phyloP scores from a whole-genome alignment of 768 basidiomycete species.

The Suillus occidentalis region DNA sequence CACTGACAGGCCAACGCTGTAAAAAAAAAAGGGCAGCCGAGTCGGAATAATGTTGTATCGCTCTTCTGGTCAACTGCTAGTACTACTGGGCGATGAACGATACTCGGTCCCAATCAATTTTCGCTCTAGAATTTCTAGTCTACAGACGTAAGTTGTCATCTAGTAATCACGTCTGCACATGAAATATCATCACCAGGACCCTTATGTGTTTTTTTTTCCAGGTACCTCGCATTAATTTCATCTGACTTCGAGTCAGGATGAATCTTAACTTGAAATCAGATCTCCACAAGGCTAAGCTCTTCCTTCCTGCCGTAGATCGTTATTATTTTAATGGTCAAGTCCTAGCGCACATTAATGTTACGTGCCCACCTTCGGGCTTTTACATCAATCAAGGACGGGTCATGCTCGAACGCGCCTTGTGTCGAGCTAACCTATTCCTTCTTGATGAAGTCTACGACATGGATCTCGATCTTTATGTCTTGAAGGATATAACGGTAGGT shows the following conservation, averaged over 20 bases:
- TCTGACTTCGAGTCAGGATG: background rate
- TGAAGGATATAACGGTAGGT: conserved; percentile 3
- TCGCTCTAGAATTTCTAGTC: background rate
- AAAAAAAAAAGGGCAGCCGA: background rate
- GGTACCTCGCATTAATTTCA: conserved; percentile 5
- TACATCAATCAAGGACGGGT: conserved; percentile 5
- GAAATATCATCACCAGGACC: background rate
- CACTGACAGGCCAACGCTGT: background rate
- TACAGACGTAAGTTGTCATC: background rate
- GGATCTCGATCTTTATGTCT: background rate
- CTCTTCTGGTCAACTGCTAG: background rate
- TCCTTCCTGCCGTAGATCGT: conserved; percentile 4
- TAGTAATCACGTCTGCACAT: background rate
- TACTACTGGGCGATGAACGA: too few species aligned
- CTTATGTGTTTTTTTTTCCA: conserved; percentile 1
- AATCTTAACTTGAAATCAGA: conserved; percentile 2
- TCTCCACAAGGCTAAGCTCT: conserved; percentile 1
- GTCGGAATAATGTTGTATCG: background rate
- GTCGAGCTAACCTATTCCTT: conserved; percentile 3
- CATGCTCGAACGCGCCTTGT: background rate
- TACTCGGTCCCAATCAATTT: conserved; percentile 2
- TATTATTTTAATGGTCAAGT: conserved; percentile 1
- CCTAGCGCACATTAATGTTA: conserved; percentile 1
- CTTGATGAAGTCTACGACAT: background rate
- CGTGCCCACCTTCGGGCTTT: conserved; percentile 7